phyloP scores from a whole-genome alignment of 2,329 filamentous ascomycete genomes.

The Colletotrichum camelliae region DNA sequence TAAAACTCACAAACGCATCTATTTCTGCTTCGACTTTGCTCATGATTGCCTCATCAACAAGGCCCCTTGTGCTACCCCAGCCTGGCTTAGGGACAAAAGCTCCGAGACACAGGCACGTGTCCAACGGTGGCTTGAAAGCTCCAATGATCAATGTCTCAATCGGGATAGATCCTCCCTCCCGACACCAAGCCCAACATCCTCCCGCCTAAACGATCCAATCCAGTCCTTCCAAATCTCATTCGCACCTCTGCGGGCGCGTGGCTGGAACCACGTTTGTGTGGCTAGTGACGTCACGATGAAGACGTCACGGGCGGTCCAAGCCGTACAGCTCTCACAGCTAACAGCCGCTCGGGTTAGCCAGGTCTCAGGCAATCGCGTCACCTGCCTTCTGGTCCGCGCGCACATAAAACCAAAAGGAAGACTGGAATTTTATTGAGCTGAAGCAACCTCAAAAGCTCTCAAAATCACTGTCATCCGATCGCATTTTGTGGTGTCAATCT shows the following conservation, averaged over 20 bases:
- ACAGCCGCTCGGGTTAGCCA: not conserved
- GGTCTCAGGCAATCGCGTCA: constrained; percentile 12
- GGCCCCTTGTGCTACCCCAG: not conserved
- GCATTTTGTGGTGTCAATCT: not conserved
- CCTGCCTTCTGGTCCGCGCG: constrained; percentile 2
- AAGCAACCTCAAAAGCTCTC: not conserved
- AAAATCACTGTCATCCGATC: not conserved
- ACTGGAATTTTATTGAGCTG: not conserved
- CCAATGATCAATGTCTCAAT: not conserved
- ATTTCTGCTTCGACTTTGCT: not conserved
- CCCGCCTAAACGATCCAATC: constrained; percentile 1
- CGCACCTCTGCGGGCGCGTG: not conserved
- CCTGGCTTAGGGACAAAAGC: not conserved
- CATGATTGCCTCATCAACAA: not conserved
- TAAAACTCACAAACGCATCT: not conserved
- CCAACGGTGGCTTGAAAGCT: not conserved
- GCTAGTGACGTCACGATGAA: constrained; percentile 23
- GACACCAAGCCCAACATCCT: not conserved
- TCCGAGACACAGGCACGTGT: not conserved
- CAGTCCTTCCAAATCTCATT: not conserved
- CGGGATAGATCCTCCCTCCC: not conserved
- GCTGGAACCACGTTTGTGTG: constrained; percentile 18
- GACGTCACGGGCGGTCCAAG: constrained; percentile 9
- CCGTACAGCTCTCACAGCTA: not conserved
- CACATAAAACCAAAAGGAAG: not conserved